Base-by-base conservation (phyloP, 345 rosid genomes). In the Dovyalis caffra region DNA sequence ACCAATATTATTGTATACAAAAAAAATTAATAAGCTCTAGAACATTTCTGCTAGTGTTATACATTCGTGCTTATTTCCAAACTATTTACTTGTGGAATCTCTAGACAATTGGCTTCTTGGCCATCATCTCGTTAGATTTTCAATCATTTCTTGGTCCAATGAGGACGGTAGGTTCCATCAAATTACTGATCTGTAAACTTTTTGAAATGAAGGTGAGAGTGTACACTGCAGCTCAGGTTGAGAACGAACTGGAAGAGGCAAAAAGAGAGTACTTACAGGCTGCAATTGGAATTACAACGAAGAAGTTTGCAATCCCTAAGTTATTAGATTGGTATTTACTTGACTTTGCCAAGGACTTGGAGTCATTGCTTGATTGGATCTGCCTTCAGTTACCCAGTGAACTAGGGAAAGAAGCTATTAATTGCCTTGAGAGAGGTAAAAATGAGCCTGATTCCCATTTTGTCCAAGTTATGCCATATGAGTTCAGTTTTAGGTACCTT, bases 331-430 rank as follows among this genome's bases (percentile, higher is more conserved):
- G 98, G 97, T 92, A 92, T 78, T 79, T 88, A 68, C 90, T 86
- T 8, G 97, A 94, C 84, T 92, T 90, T 79, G 93, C 98, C 32
- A 94, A 94, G 79, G 92, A 94, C 83, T 72, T 80, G 64, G 92
- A 87, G 77, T 94, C 94, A 32, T 77, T 94, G 75, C 90, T 94
- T 9, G 94, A 94, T 74, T 92, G 96, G 98, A 83, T 90, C 66
- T 90, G 88, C 85, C 97, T 90, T 68, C 97, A 94, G 78, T 72
- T 90, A 76, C 98, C 96, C 70, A 88, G 86, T 86, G 91, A 90
- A 45, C 76, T 86, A 6, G 86, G 90, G 18, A 87, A 89, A 78
- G 87, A 89, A 78, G 96, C 94, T 69, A 85, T 92, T 47, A 85
- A 81, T 73, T 88, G 85, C 76, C 90, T 92, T 35, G 91, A 87